Conservation (phyloP, 164 flowering plant species). For the Kalanchoe fedtschenkoi region DNA sequence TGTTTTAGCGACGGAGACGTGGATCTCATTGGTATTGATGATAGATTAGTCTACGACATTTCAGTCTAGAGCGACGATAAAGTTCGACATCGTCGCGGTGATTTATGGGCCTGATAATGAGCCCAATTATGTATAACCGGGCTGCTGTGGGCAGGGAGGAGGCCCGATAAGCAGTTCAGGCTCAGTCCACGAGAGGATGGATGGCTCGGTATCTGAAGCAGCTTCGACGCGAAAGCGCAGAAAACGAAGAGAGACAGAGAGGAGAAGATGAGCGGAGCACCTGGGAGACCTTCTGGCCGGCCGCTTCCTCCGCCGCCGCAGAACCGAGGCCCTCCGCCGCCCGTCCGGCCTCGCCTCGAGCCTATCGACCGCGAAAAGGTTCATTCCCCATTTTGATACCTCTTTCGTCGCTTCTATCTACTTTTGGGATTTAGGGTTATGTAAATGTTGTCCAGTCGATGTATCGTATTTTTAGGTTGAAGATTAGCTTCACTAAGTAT, state of each 20-base stretch:
- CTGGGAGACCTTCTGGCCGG: background rate
- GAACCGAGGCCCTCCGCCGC: constrained; percentile 24
- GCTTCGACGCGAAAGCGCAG: too few species aligned
- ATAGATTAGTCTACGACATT: too few species aligned
- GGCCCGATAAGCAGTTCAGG: background rate
- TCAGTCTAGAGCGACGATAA: too few species aligned
- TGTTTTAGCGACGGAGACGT: too few species aligned
- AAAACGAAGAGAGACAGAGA: background rate
- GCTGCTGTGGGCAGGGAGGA: too few species aligned
- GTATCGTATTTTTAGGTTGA: background rate
- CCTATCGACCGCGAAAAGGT: constrained; percentile 54
- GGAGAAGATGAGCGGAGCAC: background rate
- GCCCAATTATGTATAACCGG: too few species aligned
- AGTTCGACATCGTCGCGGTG: too few species aligned
- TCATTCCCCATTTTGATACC: too few species aligned
- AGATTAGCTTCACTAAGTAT: too few species aligned
- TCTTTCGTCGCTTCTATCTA: background rate
- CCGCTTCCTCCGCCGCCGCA: constrained; percentile 1
- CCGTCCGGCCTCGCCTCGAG: constrained; percentile 37
- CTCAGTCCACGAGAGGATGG: background rate
- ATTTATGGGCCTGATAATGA: too few species aligned
- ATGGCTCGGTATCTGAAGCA: too few species aligned
- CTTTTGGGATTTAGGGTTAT: background rate
- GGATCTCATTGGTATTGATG: too few species aligned
- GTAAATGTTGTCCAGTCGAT: background rate